These are phyloP conservation scores for Xylariaceae sp. DNA, from an alignment of 2,329 filamentous ascomycete species.

Conservation along the genomic window DNA sequence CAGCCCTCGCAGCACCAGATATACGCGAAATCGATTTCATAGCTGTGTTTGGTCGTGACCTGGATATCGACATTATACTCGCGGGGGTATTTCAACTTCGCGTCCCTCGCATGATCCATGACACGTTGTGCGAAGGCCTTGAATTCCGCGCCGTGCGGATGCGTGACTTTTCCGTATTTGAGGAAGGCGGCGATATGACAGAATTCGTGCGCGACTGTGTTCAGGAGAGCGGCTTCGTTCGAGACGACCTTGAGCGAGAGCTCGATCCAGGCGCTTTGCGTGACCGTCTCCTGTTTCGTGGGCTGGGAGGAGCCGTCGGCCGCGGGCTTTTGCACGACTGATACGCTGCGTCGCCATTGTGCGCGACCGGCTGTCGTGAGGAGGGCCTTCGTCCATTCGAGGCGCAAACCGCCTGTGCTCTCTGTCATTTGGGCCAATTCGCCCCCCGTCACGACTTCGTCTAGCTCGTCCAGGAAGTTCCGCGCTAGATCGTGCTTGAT, in stretches of 20 bases:
- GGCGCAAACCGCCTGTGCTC: conserved; percentile 62
- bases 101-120: conserved; percentile 48
- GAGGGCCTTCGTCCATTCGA: conserved; percentile 73
- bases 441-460: conserved; percentile 56
- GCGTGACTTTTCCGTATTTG: conserved; percentile 66
- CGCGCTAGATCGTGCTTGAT: conserved; percentile 59
- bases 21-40: conserved; percentile 89
- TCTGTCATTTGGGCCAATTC: conserved; percentile 53
- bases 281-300: background rate
- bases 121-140: conserved; percentile 63
- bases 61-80: conserved; percentile 42
- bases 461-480: conserved; percentile 63
- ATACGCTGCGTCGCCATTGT: conserved; percentile 61
- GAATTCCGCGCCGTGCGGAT: conserved; percentile 81
- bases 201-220: conserved; percentile 94
- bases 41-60: conserved; percentile 86
- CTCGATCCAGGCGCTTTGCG: conserved; percentile 72
- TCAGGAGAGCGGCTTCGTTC: conserved; percentile 69
- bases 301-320: background rate
- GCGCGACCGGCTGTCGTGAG: conserved; percentile 74
- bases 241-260: conserved; percentile 85
- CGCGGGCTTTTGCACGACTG: conserved; percentile 26
- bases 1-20: conserved; percentile 74
- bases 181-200: conserved; percentile 93
- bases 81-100: conserved; percentile 20